These are phyloP conservation scores for Auricularia auricula-judae DNA, from an alignment of 768 basidiomycete species.

Conservation along the genomic window DNA sequence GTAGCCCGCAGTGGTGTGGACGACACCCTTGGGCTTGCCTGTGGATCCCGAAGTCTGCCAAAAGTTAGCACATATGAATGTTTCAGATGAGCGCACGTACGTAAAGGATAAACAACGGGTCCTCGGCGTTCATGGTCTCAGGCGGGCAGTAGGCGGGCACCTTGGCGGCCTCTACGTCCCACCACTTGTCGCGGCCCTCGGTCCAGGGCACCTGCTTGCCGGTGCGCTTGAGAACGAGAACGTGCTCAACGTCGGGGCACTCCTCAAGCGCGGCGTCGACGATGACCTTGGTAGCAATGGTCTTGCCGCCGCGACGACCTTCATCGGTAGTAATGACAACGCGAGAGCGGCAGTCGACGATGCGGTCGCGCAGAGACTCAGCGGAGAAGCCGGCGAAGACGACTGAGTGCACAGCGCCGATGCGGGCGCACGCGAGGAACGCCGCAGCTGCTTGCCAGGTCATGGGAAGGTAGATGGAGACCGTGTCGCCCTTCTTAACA, in stretches of 20 bases:
- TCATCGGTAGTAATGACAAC: conserved; percentile 97
- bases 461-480: conserved; percentile 89
- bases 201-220: conserved; percentile 75
- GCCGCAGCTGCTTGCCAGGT: conserved; percentile 93
- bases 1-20: conserved; percentile 83
- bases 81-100: conserved; percentile 35
- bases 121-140: conserved; percentile 83
- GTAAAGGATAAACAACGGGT: conserved; percentile 97
- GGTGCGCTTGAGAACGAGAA: conserved; percentile 80
- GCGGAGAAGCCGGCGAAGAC: conserved; percentile 96
- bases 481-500: conserved; percentile 90
- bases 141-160: conserved; percentile 84
- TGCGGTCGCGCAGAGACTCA: conserved; percentile 86
- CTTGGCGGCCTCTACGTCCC: conserved; percentile 83
- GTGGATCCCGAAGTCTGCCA: conserved; percentile 84
- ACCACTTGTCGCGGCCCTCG: conserved; percentile 84
- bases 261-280: conserved; percentile 85
- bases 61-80: no score
- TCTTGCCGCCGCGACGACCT: conserved; percentile 86
- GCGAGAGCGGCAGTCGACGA: conserved; percentile 76
- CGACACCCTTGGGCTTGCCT: conserved; percentile 95
- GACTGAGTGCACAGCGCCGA: conserved; percentile 94
- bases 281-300: conserved; percentile 88
- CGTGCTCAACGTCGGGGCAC: conserved; percentile 79
- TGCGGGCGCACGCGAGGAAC: conserved; percentile 94